Conservation (phyloP, 108 stramenopile genomes). For the Hondaea fermentalgiana region DNA sequence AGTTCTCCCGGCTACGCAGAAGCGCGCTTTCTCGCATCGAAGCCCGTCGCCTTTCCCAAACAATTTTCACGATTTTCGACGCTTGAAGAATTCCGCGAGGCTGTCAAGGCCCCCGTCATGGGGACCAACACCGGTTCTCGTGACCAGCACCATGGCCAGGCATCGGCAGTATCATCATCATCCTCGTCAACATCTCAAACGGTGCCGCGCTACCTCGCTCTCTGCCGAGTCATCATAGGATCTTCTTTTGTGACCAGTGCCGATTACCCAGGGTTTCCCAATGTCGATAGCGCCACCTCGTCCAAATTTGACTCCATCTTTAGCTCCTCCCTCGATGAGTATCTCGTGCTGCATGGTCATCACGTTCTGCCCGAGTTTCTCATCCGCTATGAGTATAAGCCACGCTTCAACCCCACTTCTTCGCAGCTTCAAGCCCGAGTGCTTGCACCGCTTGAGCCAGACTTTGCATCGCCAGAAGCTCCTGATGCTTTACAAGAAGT, state of each 20-base stretch:
- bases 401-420: not conserved
- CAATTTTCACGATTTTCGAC: slow-evolving; percentile 23
- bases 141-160: too few species aligned
- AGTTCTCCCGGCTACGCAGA: not conserved
- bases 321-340: slow-evolving; percentile 33
- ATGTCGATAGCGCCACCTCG: not conserved
- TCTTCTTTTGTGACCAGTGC: slow-evolving; percentile 5
- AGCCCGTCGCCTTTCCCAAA: not conserved
- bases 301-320: slow-evolving; percentile 34
- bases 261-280: not conserved
- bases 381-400: slow-evolving; percentile 15
- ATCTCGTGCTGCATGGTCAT: slow-evolving; percentile 26
- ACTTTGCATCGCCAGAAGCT: not conserved
- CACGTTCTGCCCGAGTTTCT: slow-evolving; percentile 44
- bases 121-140: too few species aligned
- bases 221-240: slow-evolving; percentile 43
- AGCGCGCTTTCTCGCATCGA: not conserved
- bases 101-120: not conserved
- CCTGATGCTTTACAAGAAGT: not conserved
- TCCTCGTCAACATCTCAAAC: too few species aligned
- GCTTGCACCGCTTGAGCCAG: not conserved
- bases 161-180: too few species aligned
- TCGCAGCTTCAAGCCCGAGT: not conserved
- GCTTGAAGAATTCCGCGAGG: not conserved
- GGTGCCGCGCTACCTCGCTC: slow-evolving; percentile 32